Conservation (phyloP, 352 stramenopile species). For the Phytophthora podocarpi region DNA sequence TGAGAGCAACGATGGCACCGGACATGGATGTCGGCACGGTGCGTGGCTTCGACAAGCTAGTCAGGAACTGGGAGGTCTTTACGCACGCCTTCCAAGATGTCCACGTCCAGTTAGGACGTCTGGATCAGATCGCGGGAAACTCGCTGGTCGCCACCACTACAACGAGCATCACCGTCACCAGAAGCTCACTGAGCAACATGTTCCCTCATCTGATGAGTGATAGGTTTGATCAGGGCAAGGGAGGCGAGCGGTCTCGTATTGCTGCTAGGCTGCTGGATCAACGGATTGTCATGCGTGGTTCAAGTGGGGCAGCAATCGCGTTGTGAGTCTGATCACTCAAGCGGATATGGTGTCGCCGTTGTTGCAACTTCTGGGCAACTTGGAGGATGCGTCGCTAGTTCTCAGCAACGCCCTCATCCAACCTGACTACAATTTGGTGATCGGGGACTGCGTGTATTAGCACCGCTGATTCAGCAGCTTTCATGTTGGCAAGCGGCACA, state of each 20-base stretch:
- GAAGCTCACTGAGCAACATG: background rate
- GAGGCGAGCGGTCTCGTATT: background rate
- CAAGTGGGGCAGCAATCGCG: background rate
- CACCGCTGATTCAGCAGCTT: too few species aligned
- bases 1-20: background rate
- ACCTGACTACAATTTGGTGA: background rate
- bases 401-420: background rate
- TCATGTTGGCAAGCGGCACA: too few species aligned
- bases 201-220: background rate
- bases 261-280: background rate
- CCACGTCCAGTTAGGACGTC: background rate
- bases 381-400: background rate
- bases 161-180: slow-evolving; percentile 1
- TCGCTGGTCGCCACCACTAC: background rate
- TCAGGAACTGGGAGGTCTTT: slow-evolving; percentile 5
- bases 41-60: background rate
- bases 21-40: background rate
- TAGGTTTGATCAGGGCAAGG: background rate
- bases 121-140: background rate
- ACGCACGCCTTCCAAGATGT: background rate
- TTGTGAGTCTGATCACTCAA: background rate
- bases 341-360: slow-evolving; percentile 5
- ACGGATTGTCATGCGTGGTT: background rate
- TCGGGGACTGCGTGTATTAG: too few species aligned
- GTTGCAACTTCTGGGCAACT: background rate